These are phyloP conservation scores for Lactuca saligna DNA, from an alignment of 129 eudicot species.

Conservation along the genomic window DNA sequence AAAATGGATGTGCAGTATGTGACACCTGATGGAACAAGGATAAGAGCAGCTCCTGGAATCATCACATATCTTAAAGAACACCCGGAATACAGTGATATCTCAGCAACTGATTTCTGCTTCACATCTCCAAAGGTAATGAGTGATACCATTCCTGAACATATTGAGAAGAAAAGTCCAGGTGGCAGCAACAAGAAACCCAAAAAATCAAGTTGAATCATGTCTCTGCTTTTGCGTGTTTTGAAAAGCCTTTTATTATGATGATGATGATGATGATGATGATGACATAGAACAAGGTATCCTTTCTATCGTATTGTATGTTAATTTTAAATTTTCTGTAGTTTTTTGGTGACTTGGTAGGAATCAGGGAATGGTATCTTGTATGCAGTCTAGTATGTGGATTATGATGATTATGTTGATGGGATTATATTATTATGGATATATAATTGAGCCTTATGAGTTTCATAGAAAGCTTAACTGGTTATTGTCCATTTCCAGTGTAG, in stretches of 20 bases:
- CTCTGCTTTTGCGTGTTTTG: not conserved
- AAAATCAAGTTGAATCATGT: conserved; percentile 3
- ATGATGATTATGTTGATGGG: conserved; percentile 32
- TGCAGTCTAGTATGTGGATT: conserved; percentile 10
- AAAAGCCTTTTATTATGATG: conserved; percentile 1
- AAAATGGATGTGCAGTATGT: conserved; percentile 66
- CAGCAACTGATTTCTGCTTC: conserved; percentile 59
- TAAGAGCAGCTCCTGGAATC: conserved; percentile 52
- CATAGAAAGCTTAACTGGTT: too few species aligned
- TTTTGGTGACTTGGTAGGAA: conserved; percentile 12
- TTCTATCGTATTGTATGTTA: conserved; percentile 17
- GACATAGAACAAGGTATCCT: conserved; percentile 5
- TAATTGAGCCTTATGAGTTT: not conserved
- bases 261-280: too few species aligned
- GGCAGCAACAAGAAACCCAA: conserved; percentile 33
- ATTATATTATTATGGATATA: conserved; percentile 9
- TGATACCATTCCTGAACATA: conserved; percentile 53
- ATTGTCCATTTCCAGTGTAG: too few species aligned
- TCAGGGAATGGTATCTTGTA: not conserved
- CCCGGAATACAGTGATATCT: conserved; percentile 38
- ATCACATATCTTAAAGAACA: conserved; percentile 48
- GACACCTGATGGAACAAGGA: conserved; percentile 51
- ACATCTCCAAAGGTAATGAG: conserved; percentile 48
- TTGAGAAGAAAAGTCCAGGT: conserved; percentile 26
- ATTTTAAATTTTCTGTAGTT: not conserved